Evolutionary conservation across 1,284 basidiomycete genomes (phyloP).

Genomic region (Athelia psychrophila): DNA sequence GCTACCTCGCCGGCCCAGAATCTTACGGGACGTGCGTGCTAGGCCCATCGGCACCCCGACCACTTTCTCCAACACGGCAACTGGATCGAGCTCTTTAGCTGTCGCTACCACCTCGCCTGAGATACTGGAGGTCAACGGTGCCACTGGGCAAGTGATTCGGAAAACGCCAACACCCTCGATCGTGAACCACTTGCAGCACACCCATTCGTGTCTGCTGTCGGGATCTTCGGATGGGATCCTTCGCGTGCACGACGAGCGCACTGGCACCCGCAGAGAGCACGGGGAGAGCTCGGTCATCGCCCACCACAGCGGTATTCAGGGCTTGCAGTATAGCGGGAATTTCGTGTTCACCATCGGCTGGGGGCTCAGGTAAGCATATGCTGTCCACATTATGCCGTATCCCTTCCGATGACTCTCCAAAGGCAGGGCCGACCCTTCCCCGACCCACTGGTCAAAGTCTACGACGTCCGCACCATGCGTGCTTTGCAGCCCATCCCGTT

Average conservation of each 20-base stretch:
- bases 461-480: conserved; percentile 84
- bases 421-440: conserved; percentile 88
- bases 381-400: not conserved
- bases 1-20: not conserved
- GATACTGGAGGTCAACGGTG: conserved; percentile 70
- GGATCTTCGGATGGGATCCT: conserved; percentile 85
- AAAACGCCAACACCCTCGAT: conserved; percentile 54
- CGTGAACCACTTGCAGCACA: conserved; percentile 63
- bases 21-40: conserved; percentile 30
- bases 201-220: conserved; percentile 65
- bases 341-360: conserved; percentile 85
- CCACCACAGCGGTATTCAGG: conserved; percentile 80
- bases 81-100: conserved; percentile 55
- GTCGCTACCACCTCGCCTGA: conserved; percentile 63
- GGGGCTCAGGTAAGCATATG: conserved; percentile 70
- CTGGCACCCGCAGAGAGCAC: conserved; percentile 47
- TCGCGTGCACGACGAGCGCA: conserved; percentile 82
- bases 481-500: conserved; percentile 85
- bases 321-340: conserved; percentile 78
- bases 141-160: conserved; percentile 68
- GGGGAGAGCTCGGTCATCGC: conserved; percentile 62
- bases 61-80: conserved; percentile 56
- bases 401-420: conserved; percentile 1
- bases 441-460: conserved; percentile 92
- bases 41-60: conserved; percentile 37